These are phyloP conservation scores for Geranium rotundifolium DNA, from an alignment of 345 rosid species.

Conservation along the genomic window DNA sequence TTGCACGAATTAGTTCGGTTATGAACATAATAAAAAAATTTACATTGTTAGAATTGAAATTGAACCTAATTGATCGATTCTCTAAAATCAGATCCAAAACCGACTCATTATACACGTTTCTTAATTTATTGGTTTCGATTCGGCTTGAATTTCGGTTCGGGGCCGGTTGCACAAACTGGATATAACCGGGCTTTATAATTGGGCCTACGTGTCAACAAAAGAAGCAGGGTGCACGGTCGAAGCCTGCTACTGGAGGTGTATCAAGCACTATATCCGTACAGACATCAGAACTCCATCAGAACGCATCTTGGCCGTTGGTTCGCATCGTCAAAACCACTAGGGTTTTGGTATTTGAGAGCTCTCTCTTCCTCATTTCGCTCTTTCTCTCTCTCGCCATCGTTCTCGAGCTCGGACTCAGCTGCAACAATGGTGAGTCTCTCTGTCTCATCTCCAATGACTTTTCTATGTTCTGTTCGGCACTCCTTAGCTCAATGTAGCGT, in stretches of 20 bases:
- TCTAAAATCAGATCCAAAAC: no score
- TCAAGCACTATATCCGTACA: no score
- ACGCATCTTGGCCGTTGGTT: not conserved
- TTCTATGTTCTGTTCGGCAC: not conserved
- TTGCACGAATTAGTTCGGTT: no score
- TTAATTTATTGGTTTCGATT: no score
- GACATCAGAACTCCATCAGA: not conserved
- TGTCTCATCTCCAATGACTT: not conserved
- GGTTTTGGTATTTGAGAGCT: not conserved
- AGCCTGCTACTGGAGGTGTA: not conserved
- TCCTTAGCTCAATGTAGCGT: not conserved
- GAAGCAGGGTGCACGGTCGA: not conserved
- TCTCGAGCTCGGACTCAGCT: not conserved
- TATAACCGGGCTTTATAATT: not conserved
- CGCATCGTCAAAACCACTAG: not conserved
- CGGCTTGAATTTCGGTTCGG: no score
- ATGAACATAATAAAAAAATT: no score
- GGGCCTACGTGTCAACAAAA: no score
- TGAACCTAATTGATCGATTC: no score
- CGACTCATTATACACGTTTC: no score
- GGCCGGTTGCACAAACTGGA: not conserved
- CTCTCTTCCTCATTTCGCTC: not conserved
- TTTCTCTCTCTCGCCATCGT: not conserved
- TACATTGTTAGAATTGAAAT: no score
- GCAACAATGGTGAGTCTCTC: not conserved